phyloP scores from a whole-genome alignment of 208 protist species.

The Acanthamoeba lenticulata region DNA sequence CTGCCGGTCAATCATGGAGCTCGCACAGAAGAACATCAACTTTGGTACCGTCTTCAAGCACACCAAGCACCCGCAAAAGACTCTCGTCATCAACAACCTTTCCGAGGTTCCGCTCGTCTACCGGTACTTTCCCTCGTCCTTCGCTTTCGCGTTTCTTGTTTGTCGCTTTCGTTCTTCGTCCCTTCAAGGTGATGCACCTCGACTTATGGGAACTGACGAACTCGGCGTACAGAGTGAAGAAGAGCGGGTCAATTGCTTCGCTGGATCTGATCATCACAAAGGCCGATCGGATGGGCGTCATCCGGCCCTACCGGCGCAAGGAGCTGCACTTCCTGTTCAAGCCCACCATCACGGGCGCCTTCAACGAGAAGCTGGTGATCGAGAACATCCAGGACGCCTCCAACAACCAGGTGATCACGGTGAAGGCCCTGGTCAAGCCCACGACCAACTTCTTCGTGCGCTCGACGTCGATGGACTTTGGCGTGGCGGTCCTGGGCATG shows the following conservation, averaged over 20 bases:
- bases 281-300: conserved; percentile 78
- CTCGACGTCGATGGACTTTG: conserved; percentile 75
- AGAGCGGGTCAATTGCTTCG: conserved; percentile 79
- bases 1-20: conserved; percentile 79
- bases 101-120: conserved; percentile 84
- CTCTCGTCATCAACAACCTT: conserved; percentile 81
- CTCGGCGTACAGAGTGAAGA: conserved; percentile 73
- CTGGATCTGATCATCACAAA: conserved; percentile 78
- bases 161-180: too few species aligned
- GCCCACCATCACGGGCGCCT: conserved; percentile 77
- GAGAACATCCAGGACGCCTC: conserved; percentile 80
- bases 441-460: conserved; percentile 76
- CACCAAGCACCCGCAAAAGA: conserved; percentile 66
- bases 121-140: background rate
- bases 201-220: too few species aligned
- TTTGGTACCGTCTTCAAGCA: conserved; percentile 79
- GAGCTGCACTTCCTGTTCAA: conserved; percentile 84
- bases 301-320: conserved; percentile 76
- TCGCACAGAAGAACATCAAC: conserved; percentile 85
- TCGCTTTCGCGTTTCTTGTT: background rate
- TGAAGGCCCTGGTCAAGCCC: conserved; percentile 78
- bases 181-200: too few species aligned
- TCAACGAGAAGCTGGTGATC: conserved; percentile 81
- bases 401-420: conserved; percentile 75
- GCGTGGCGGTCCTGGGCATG: conserved; percentile 68